Evolutionary conservation across 306 rosid genomes (phyloP).

Genomic region (Prunus davidiana): DNA sequence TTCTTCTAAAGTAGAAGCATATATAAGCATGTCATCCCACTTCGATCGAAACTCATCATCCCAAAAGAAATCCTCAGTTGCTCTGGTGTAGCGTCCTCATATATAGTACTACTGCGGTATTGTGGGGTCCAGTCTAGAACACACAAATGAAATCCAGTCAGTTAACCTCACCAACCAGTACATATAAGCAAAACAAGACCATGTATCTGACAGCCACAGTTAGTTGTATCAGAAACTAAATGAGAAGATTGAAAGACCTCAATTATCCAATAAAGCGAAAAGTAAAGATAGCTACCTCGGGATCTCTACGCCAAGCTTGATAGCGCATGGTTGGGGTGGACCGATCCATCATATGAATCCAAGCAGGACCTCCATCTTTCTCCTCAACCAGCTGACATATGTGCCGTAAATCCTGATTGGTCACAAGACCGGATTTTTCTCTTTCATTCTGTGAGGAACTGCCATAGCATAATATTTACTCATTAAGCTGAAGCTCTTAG

Average conservation of each 20-base stretch:
- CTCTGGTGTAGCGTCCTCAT: constrained; percentile 55
- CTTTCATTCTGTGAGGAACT: constrained; percentile 39
- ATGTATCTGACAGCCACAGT: neutral
- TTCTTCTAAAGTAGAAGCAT: constrained; percentile 41
- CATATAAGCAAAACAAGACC: neutral
- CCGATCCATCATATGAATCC: constrained; percentile 97
- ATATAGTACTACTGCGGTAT: constrained; percentile 49
- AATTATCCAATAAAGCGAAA: neutral
- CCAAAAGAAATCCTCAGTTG: constrained; percentile 61
- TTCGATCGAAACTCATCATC: constrained; percentile 49
- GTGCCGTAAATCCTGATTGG: constrained; percentile 44
- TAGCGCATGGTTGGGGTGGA: constrained; percentile 68
- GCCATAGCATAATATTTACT: constrained; percentile 1
- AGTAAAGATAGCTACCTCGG: constrained; percentile 29
- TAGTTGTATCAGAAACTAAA: neutral
- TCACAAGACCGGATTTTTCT: constrained; percentile 36
- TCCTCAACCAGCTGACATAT: constrained; percentile 45
- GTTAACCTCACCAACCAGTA: neutral
- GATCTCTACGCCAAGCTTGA: constrained; percentile 71
- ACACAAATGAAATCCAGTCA: constrained; percentile 10
- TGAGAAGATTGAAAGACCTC: neutral
- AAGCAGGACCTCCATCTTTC: constrained; percentile 80
- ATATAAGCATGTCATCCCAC: constrained; percentile 65
- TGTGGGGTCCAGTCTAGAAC: constrained; percentile 60
- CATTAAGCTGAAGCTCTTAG: neutral